Evolutionary conservation across 768 basidiomycete genomes (phyloP).

Genomic region (Amanita pseudoporphyria): DNA sequence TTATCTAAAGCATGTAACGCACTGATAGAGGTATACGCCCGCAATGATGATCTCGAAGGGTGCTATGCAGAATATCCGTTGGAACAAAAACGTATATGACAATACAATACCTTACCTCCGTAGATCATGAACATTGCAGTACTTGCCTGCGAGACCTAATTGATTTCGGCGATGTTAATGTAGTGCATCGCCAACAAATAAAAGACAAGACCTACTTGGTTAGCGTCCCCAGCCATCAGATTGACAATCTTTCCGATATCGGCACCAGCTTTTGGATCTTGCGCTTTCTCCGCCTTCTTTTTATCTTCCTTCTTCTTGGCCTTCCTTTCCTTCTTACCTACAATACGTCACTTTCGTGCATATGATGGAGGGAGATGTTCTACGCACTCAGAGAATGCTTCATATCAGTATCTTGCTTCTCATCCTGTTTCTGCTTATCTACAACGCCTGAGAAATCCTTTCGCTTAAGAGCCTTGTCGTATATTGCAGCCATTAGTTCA

Average conservation of each 20-base stretch:
- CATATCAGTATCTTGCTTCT: slow-evolving; percentile 3
- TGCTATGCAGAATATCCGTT: slow-evolving; percentile 23
- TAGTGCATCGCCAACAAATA: neutral
- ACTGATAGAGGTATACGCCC: slow-evolving; percentile 70
- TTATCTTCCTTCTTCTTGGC: neutral
- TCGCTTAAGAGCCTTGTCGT: slow-evolving; percentile 79
- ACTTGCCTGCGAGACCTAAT: slow-evolving; percentile 38
- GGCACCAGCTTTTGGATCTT: slow-evolving; percentile 65
- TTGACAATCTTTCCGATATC: slow-evolving; percentile 88
- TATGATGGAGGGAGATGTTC: neutral
- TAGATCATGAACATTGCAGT: slow-evolving; percentile 60
- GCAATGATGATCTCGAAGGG: slow-evolving; percentile 77
- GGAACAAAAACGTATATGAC: slow-evolving; percentile 1
- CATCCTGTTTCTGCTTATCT: slow-evolving; percentile 25
- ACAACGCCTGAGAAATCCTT: slow-evolving; percentile 78
- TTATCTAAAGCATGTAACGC: slow-evolving; percentile 12
- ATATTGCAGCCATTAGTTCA: slow-evolving; percentile 79
- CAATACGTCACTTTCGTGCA: neutral
- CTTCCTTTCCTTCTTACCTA: slow-evolving; percentile 5
- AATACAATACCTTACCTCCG: slow-evolving; percentile 34
- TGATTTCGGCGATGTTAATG: neutral
- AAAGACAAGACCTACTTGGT: slow-evolving; percentile 26
- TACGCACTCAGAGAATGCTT: neutral
- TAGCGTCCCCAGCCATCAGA: slow-evolving; percentile 76
- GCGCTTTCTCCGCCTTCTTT: slow-evolving; percentile 21